Conservation (phyloP, 2,329 filamentous ascomycete species). For the Monosporascus sp. region DNA sequence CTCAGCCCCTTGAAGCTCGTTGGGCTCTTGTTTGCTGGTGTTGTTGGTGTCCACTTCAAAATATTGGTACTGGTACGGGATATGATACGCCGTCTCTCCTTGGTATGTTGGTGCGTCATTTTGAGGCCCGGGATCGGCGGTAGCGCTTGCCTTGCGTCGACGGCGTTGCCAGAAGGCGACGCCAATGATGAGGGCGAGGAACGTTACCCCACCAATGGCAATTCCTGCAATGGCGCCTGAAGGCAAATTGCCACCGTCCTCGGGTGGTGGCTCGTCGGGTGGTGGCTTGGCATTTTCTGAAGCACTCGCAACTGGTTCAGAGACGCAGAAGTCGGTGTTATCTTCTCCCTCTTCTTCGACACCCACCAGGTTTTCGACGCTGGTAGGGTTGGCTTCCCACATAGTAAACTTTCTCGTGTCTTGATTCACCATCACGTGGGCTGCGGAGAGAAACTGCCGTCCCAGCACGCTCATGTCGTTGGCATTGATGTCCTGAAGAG, state of each 20-base stretch:
- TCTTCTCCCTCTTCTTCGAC: conserved; percentile 1
- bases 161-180: neutral
- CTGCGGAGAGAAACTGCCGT: conserved; percentile 23
- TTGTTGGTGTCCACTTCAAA: neutral
- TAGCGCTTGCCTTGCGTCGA: neutral
- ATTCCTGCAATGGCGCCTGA: neutral
- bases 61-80: neutral
- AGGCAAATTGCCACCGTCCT: neutral
- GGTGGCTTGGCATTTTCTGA: neutral
- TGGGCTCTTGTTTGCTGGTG: neutral
- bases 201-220: neutral
- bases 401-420: conserved; percentile 17
- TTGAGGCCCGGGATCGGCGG: neutral
- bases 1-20: neutral
- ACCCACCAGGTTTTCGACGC: conserved; percentile 5
- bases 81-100: neutral
- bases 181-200: neutral
- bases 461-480: conserved; percentile 20
- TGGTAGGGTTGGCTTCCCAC: conserved; percentile 10
- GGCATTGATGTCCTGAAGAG: conserved; percentile 15
- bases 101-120: neutral
- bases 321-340: neutral
- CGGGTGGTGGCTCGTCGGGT: neutral
- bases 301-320: neutral
- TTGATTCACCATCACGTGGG: conserved; percentile 26